These are phyloP conservation scores for Spatholobus suberectus DNA, from an alignment of 306 rosid species.

Conservation along the genomic window DNA sequence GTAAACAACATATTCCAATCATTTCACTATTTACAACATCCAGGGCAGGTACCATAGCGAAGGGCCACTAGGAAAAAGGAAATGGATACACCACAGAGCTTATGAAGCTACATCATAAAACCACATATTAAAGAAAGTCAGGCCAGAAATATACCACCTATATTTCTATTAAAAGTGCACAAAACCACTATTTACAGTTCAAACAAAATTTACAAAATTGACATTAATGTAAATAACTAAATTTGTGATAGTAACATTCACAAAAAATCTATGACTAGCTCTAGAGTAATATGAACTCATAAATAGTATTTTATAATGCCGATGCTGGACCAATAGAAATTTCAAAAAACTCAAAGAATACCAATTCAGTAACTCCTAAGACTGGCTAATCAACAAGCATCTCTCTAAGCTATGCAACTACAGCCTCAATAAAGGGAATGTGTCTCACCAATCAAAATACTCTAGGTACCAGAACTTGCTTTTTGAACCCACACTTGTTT, in stretches of 20 bases:
- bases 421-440: conserved; percentile 35
- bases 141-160: conserved; percentile 22
- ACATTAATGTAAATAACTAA: not conserved
- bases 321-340: not conserved
- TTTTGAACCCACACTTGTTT: conserved; percentile 90
- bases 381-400: conserved; percentile 36
- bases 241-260: not conserved
- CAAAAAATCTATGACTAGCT: not conserved
- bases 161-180: not conserved
- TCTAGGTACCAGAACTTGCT: conserved; percentile 74
- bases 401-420: conserved; percentile 30
- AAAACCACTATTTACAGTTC: conserved; percentile 1
- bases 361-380: conserved; percentile 25
- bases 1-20: conserved; percentile 17
- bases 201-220: conserved; percentile 10
- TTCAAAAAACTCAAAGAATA: conserved; percentile 26
- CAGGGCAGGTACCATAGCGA: not conserved
- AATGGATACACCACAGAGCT: conserved; percentile 31
- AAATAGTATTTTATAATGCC: not conserved
- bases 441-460: conserved; percentile 58
- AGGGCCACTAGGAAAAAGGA: not conserved
- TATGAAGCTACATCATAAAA: conserved; percentile 7
- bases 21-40: conserved; percentile 25
- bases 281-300: not conserved
- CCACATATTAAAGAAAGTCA: conserved; percentile 19